Percentiles rank a stretch among this genome's conserved stretches.
Conservation (phyloP, 768 basidiomycete genomes). For the Suillus subluteus region DNA sequence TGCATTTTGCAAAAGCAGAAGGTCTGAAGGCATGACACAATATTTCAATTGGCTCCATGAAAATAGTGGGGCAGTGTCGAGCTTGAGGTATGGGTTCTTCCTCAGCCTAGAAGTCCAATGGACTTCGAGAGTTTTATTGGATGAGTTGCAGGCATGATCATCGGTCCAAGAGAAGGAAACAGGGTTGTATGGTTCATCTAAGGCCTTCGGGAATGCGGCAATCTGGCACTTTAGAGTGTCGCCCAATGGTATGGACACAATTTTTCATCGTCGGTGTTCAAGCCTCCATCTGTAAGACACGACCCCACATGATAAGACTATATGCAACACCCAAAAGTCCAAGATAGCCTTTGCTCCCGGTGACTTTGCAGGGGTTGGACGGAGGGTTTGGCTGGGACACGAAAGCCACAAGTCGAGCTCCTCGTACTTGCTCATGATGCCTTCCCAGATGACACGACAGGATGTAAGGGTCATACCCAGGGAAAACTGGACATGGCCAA, state of each 20-base stretch:
- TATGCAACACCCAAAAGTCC: slow-evolving; percentile 10
- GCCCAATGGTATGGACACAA: slow-evolving; percentile 86
- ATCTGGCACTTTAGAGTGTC: slow-evolving; percentile 74
- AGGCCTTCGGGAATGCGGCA: slow-evolving; percentile 76
- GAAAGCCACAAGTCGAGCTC: slow-evolving; percentile 61
- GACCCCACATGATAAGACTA: slow-evolving; percentile 19
- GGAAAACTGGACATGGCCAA: too few species aligned
- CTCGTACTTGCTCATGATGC: slow-evolving; percentile 70
- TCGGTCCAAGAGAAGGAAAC: slow-evolving; percentile 23
- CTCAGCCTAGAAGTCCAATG: not conserved
- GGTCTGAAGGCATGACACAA: too few species aligned
- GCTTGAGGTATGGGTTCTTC: slow-evolving; percentile 56
- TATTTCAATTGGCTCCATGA: too few species aligned
- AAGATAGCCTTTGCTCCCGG: slow-evolving; percentile 36
- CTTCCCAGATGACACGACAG: slow-evolving; percentile 91
- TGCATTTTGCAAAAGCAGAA: too few species aligned
- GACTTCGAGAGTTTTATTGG: not conserved
- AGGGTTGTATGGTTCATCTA: slow-evolving; percentile 51
- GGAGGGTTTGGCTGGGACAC: slow-evolving; percentile 51
- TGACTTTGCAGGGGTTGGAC: slow-evolving; percentile 19
- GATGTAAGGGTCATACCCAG: slow-evolving; percentile 88
- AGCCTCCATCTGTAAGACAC: slow-evolving; percentile 24
- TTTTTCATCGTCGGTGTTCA: slow-evolving; percentile 52
- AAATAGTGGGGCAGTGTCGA: slow-evolving; percentile 81
- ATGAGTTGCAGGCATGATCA: slow-evolving; percentile 1